Percentiles rank a stretch among this genome's conserved stretches.
Conservation (phyloP, 1,139 yeast species). For the Scheffersomyces titani region DNA sequence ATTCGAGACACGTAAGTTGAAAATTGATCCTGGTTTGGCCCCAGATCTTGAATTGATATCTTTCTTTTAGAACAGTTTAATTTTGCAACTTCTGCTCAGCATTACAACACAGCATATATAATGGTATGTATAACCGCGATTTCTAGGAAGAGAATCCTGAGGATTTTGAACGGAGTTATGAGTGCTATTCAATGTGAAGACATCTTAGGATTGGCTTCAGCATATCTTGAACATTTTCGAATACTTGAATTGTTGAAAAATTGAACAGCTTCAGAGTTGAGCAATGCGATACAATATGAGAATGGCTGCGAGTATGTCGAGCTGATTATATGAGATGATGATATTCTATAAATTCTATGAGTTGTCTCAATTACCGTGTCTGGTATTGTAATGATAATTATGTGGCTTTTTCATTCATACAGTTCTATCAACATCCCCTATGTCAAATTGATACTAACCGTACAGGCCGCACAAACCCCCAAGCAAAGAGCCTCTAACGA, state of each 20-base stretch:
- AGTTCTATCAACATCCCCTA: not conserved
- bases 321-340: not conserved
- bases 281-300: not conserved
- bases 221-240: not conserved
- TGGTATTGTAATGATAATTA: not conserved
- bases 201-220: not conserved
- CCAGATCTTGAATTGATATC: not conserved
- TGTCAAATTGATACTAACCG: not conserved
- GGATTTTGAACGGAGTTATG: not conserved
- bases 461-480: conserved; percentile 66
- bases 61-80: not conserved
- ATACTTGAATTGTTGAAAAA: not conserved
- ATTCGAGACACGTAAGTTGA: conserved; percentile 1
- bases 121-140: not conserved
- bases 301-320: not conserved
- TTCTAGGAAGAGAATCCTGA: not conserved
- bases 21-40: not conserved
- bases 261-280: not conserved
- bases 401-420: not conserved
- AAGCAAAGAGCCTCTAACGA: conserved; percentile 83
- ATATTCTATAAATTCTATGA: not conserved
- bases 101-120: not conserved
- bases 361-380: not conserved
- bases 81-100: not conserved
- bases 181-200: not conserved